phyloP scores from a whole-genome alignment of 2,329 filamentous ascomycete species.

The Amauroascus verrucosus region DNA sequence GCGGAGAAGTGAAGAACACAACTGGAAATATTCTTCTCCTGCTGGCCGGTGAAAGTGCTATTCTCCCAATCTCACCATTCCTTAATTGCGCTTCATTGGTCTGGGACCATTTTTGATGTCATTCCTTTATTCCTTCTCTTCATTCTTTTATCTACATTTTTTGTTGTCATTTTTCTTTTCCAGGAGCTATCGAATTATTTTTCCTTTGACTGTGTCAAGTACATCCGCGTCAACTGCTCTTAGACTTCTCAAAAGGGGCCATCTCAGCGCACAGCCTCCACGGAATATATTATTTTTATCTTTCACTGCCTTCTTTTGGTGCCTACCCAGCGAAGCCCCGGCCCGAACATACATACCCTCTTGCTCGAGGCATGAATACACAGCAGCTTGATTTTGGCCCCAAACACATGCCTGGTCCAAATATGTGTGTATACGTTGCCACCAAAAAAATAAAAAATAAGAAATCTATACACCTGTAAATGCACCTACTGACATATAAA shows the following conservation, averaged over 20 bases:
- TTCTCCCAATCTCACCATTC: neutral
- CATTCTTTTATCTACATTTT: neutral
- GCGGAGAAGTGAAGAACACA: neutral
- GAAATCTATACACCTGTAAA: too few species aligned
- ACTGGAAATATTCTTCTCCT: constrained; percentile 4
- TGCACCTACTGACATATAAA: neutral
- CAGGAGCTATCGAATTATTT: neutral
- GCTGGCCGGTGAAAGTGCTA: neutral
- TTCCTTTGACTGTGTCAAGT: neutral
- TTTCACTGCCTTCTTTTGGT: neutral
- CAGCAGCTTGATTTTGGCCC: neutral
- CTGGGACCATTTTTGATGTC: constrained; percentile 7
- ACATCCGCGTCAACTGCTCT: neutral
- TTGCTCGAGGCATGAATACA: neutral
- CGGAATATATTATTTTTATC: constrained; percentile 1
- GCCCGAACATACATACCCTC: neutral
- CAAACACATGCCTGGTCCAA: neutral
- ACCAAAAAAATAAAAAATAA: too few species aligned
- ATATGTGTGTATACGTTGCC: neutral
- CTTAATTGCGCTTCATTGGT: constrained; percentile 3
- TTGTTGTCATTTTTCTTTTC: too few species aligned
- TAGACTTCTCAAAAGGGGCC: neutral
- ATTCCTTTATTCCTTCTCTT: neutral
- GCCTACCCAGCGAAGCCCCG: neutral
- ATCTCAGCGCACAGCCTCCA: constrained; percentile 2